Percentiles rank a stretch among this genome's conserved stretches.
Conservation (phyloP, 2,329 filamentous ascomycete genomes). For the Ophiostoma quercus region DNA sequence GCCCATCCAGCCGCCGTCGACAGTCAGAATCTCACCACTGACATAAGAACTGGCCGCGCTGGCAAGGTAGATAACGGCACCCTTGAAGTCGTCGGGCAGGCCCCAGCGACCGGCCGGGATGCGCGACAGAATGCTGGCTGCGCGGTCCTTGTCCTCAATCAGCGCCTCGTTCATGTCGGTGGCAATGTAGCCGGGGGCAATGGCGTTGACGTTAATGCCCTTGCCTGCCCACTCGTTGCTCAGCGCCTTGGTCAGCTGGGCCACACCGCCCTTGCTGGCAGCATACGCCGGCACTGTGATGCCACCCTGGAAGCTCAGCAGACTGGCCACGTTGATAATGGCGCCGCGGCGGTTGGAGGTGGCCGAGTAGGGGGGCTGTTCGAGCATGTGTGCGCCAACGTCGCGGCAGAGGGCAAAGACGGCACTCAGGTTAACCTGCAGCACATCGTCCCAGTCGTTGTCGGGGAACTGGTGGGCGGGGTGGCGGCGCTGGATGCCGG, state of each 20-base stretch:
- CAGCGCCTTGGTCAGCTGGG: conserved; percentile 77
- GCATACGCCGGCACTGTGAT: conserved; percentile 86
- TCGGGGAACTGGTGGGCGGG: conserved; percentile 70
- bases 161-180: conserved; percentile 93
- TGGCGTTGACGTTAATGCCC: conserved; percentile 79
- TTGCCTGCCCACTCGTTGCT: conserved; percentile 80
- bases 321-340: conserved; percentile 79
- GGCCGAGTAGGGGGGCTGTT: conserved; percentile 40
- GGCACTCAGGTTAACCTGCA: conserved; percentile 80
- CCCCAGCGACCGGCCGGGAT: conserved; percentile 87
- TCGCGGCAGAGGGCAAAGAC: conserved; percentile 77
- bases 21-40: conserved; percentile 72
- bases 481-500: conserved; percentile 77
- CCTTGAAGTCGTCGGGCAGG: conserved; percentile 80
- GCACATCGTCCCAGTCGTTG: conserved; percentile 69
- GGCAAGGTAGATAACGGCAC: conserved; percentile 70
- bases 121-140: conserved; percentile 67
- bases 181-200: conserved; percentile 83
- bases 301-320: conserved; percentile 81
- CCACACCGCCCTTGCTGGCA: conserved; percentile 77
- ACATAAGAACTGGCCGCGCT: conserved; percentile 75
- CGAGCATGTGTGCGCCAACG: conserved; percentile 72
- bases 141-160: conserved; percentile 63
- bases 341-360: conserved; percentile 55
- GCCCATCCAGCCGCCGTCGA: conserved; percentile 93